phyloP scores from a whole-genome alignment of 1,284 basidiomycete species.

The Apiotrichum veenhuisii region DNA sequence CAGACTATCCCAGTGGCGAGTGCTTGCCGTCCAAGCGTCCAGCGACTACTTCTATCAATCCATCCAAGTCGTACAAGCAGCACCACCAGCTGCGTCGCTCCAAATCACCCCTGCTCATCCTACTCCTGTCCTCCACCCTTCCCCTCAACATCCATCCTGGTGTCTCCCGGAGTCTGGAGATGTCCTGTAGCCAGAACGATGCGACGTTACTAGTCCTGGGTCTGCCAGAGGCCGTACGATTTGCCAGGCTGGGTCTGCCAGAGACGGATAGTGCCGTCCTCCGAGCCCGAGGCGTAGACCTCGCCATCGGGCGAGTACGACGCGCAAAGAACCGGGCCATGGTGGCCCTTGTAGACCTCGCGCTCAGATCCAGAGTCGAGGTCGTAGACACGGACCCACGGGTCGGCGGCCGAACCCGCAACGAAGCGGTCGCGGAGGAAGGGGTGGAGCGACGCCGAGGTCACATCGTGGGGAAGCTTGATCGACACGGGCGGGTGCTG shows the following conservation, averaged over 20 bases:
- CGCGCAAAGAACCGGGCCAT: constrained; percentile 92
- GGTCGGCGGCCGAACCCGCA: constrained; percentile 82
- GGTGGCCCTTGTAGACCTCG: constrained; percentile 94
- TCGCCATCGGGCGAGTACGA: constrained; percentile 97
- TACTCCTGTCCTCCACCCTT: not conserved
- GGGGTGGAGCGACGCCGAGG: constrained; percentile 89
- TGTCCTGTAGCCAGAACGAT: too few species aligned
- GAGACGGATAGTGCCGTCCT: constrained; percentile 74
- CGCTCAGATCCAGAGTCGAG: constrained; percentile 77
- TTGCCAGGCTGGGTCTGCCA: constrained; percentile 96
- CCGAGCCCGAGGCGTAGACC: constrained; percentile 92
- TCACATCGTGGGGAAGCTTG: constrained; percentile 72
- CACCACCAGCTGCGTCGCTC: not conserved
- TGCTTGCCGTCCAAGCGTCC: not conserved
- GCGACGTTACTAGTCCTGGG: constrained; percentile 44
- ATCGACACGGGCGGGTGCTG: constrained; percentile 52
- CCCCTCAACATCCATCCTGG: not conserved
- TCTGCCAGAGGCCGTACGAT: constrained; percentile 87
- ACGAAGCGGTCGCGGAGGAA: constrained; percentile 83
- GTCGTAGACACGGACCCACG: constrained; percentile 94
- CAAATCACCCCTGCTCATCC: not conserved
- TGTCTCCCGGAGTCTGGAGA: not conserved
- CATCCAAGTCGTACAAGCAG: constrained; percentile 5
- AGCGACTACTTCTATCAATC: not conserved
- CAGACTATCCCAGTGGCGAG: too few species aligned